Evolutionary conservation across 805 yeast species (phyloP).

Genomic region (Candida wancherniae): DNA sequence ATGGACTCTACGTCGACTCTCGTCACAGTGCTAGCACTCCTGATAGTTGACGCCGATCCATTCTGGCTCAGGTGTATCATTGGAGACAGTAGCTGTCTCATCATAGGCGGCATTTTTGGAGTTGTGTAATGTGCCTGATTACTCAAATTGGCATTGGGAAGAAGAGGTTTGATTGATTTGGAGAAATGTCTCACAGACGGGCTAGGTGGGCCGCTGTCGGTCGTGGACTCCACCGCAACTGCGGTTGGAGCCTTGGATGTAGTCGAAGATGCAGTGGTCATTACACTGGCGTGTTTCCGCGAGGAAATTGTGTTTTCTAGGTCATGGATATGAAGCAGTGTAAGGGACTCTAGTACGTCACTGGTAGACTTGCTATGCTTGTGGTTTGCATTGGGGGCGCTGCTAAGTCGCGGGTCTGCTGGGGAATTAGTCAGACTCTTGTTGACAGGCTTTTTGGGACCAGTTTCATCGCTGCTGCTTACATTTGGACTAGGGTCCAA

Average conservation of each 20-base stretch:
- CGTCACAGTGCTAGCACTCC: slow-evolving; percentile 29
- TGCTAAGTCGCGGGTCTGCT: too few species aligned
- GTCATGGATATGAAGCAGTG: slow-evolving; percentile 14
- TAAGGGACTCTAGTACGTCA: slow-evolving; percentile 13
- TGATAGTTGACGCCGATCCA: slow-evolving; percentile 22
- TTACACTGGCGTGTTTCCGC: slow-evolving; percentile 15
- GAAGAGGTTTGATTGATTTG: slow-evolving; percentile 17
- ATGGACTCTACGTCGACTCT: slow-evolving; percentile 27
- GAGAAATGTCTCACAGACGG: slow-evolving; percentile 13
- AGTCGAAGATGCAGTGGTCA: slow-evolving; percentile 18
- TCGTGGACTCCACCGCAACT: slow-evolving; percentile 7
- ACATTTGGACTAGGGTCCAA: background rate
- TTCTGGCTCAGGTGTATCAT: slow-evolving; percentile 16
- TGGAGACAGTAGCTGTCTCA: slow-evolving; percentile 12
- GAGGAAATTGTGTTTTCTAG: slow-evolving; percentile 11
- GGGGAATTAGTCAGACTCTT: too few species aligned
- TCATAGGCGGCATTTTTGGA: slow-evolving; percentile 13
- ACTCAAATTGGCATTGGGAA: slow-evolving; percentile 15
- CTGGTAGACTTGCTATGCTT: slow-evolving; percentile 13
- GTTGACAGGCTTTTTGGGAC: background rate
- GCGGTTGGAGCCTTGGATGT: slow-evolving; percentile 10
- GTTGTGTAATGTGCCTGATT: slow-evolving; percentile 12
- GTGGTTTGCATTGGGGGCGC: too few species aligned
- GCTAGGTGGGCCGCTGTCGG: slow-evolving; percentile 14
- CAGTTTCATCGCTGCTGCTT: background rate